Evolutionary conservation across 2,329 filamentous ascomycete species (phyloP), one percentile per base, ranked within the genome.

Genomic region (Trichoderma breve): DNA sequence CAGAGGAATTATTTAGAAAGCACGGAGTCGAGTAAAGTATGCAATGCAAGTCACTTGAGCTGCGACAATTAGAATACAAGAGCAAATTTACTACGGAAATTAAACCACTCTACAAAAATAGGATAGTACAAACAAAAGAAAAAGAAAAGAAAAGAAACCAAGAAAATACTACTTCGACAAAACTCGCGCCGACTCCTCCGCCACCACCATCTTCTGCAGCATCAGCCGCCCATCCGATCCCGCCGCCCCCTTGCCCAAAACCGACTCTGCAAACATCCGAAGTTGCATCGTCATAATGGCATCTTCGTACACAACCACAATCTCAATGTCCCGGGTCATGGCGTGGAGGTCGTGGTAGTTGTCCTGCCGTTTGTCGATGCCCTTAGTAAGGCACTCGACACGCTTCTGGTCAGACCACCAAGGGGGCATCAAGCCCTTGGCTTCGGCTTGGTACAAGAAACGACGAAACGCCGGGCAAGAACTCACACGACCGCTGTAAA

Each of bases 261-360:
- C 70, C 15, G 63, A 36, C 39, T 71, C 63, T 21, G 36, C 63
- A 39, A 67, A 67, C 9, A 71, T 26, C 14, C 70, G 63, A 18
- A 71, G 53, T 32, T 71, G 70, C 53, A 71, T 58, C 28, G 66
- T 14, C 15, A 62, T 62, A 6, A 71, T 65, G 36, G 70, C 30
- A 30, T 58, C 39, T 34, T 64, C 62, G 62, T 71, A 71, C 3
- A 63, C 30, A 26, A 63, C 58, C 30, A 63, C 30, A 63, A 70
- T n/a, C 28, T 70, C 68, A 8, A 70, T n/a, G 58, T 63, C 58
- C n/a, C 28, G 39, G 21, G 68, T 39, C 58, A 43, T 63, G 57
- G 58, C 30, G 30, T 58, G 55, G 15, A 63, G 67, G 67, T 70
- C 67, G 67, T 70, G 67, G 24, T 32, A 70, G 67, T 70, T 70